Evolutionary conservation across 805 yeast species (phyloP).

Genomic region (Wickerhamiella slavikovae): DNA sequence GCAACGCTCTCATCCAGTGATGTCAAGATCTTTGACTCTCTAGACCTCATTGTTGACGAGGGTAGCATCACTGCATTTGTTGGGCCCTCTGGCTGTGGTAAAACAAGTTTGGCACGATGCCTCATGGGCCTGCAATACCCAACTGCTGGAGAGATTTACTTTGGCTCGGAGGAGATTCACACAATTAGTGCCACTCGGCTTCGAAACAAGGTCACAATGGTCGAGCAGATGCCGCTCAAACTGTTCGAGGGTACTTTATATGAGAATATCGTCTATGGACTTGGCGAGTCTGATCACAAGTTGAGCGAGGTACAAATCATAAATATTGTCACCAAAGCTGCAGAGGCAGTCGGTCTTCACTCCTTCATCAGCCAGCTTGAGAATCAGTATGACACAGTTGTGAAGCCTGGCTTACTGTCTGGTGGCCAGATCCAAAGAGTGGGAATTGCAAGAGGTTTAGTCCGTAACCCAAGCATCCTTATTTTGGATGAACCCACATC

Average conservation of each 20-base stretch:
- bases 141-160: constrained; percentile 19
- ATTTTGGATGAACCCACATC: constrained; percentile 80
- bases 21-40: constrained; percentile 21
- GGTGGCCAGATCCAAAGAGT: constrained; percentile 86
- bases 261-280: constrained; percentile 32
- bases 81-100: constrained; percentile 86
- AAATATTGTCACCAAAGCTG: constrained; percentile 8
- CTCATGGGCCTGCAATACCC: constrained; percentile 32
- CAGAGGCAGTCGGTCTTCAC: constrained; percentile 30
- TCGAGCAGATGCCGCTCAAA: constrained; percentile 44
- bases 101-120: constrained; percentile 50
- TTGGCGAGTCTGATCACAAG: background rate
- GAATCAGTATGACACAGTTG: constrained; percentile 33
- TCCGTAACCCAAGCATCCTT: constrained; percentile 43
- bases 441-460: constrained; percentile 62
- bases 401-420: constrained; percentile 38
- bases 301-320: background rate
- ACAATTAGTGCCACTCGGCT: constrained; percentile 26
- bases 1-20: background rate
- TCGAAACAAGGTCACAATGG: constrained; percentile 39
- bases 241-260: constrained; percentile 55
- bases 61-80: constrained; percentile 44
- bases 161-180: constrained; percentile 30
- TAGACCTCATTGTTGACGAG: constrained; percentile 24
- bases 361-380: constrained; percentile 32